phyloP scores from a whole-genome alignment of 768 basidiomycete species.

The Pisolithus albus region DNA sequence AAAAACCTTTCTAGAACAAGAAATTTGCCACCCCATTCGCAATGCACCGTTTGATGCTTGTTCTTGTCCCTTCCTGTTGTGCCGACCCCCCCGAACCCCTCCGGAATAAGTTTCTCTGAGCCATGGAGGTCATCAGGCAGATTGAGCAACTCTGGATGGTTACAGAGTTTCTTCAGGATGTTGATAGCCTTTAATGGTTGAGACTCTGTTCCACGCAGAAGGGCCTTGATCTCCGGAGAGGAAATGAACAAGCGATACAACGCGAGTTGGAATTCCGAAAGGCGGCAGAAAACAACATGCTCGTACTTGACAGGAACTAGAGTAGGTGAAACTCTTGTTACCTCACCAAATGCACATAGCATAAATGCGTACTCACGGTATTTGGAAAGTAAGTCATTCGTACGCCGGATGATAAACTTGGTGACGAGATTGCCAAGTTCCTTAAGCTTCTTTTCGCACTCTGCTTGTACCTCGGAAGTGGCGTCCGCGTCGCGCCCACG shows the following conservation, averaged over 20 bases:
- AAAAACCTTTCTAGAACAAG: constrained; percentile 81
- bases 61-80: constrained; percentile 37
- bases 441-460: constrained; percentile 84
- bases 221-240: constrained; percentile 86
- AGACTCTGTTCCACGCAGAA: constrained; percentile 79
- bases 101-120: constrained; percentile 74
- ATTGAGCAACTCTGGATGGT: constrained; percentile 87
- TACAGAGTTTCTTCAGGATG: constrained; percentile 90
- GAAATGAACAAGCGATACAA: constrained; percentile 88
- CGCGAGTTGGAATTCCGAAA: constrained; percentile 76
- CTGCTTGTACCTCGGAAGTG: constrained; percentile 66
- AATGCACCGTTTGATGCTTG: constrained; percentile 44
- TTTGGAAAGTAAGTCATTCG: constrained; percentile 91
- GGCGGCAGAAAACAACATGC: constrained; percentile 89
- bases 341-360: not conserved
- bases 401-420: constrained; percentile 91
- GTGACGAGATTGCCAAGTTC: constrained; percentile 83
- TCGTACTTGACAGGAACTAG: constrained; percentile 98
- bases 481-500: constrained; percentile 87
- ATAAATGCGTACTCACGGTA: constrained; percentile 55
- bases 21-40: constrained; percentile 89
- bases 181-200: constrained; percentile 97
- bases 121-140: constrained; percentile 80
- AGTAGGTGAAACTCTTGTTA: constrained; percentile 2
- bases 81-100: constrained; percentile 61